Base-by-base conservation (phyloP, 2,329 filamentous ascomycete genomes). In the Ustilaginoidea virens region DNA sequence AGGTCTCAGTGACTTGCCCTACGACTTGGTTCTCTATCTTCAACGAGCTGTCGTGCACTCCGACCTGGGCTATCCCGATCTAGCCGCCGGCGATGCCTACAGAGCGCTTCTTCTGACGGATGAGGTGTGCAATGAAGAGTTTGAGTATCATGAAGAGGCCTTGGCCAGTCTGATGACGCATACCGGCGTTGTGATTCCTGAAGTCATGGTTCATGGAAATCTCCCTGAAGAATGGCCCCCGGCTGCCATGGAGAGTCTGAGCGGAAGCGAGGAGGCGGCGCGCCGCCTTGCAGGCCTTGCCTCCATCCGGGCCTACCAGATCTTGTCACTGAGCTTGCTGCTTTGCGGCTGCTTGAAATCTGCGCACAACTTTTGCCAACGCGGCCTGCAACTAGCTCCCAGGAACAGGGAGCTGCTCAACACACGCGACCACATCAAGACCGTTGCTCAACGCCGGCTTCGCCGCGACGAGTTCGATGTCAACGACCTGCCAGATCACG, bases 21-120 rank as follows among this genome's bases (percentile, higher is more conserved):
- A 75, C 44, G 71, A 79, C 40, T 49, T 73, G 20, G 59, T 79
- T 31, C 58, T 77, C 6, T 77, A 75, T 39, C 59, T 80, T 31
- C 66, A 77, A 37, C 71, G 86, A 18, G 82, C 82, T 15, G 57
- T 68, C 19, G 60, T 79, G 23, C 74, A 94, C 51, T 67, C 74
- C 11, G 60, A 72, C 25, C 63, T 94, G 26, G 81, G 74, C 21
- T 96, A 93, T 51, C 82, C 83, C 0, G 90, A 98, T 50, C 69
- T 98, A 22, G 85, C 85, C 5, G 76, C 78, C 8, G 82, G 83
- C 19, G 86, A 94, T 59, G 82, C 83, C 5, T 96, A 96, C 49
- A 77, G 80, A 31, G 85, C 86, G 1, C 64, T 96, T n/a, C 68
- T 93, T 4, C 60, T 98, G 26, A 69, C 80, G 11, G 87, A 96